phyloP scores from a whole-genome alignment of 2,329 filamentous ascomycete genomes.

The Lachnellula arida region DNA sequence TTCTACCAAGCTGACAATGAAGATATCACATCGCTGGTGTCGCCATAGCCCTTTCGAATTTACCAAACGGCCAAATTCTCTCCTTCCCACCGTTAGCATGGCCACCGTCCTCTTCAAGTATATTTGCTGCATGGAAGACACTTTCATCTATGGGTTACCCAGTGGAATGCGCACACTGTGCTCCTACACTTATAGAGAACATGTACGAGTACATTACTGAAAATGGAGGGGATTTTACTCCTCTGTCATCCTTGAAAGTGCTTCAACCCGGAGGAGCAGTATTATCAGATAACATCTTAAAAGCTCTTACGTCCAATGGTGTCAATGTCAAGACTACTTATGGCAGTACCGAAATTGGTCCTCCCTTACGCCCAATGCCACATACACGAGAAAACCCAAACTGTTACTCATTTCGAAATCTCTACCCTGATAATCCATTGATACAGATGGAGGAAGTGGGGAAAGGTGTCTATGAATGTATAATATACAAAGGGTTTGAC shows the following conservation, averaged over 20 bases:
- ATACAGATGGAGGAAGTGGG: constrained; percentile 30
- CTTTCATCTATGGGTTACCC: constrained; percentile 24
- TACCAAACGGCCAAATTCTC: constrained; percentile 31
- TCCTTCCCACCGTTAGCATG: constrained; percentile 30
- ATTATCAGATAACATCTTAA: constrained; percentile 25
- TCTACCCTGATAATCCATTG: constrained; percentile 26
- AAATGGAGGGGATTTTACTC: constrained; percentile 25
- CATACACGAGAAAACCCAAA: constrained; percentile 25
- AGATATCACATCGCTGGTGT: constrained; percentile 31
- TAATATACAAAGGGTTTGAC: constrained; percentile 31
- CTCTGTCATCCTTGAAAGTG: constrained; percentile 27
- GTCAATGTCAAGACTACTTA: constrained; percentile 34
- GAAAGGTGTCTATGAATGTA: constrained; percentile 29
- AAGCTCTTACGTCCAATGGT: constrained; percentile 22
- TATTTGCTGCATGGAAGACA: constrained; percentile 27
- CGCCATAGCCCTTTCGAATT: constrained; percentile 28
- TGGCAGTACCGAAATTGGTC: constrained; percentile 32
- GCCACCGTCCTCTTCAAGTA: constrained; percentile 27
- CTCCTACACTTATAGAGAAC: constrained; percentile 31
- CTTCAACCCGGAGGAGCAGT: constrained; percentile 31
- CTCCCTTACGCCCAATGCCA: constrained; percentile 30
- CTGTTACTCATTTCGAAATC: constrained; percentile 29
- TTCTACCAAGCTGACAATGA: neutral
- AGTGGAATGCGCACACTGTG: constrained; percentile 30
- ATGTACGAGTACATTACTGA: constrained; percentile 29